Evolutionary conservation across 768 basidiomycete species (phyloP).

Genomic region (Psilocybe tampanensis): DNA sequence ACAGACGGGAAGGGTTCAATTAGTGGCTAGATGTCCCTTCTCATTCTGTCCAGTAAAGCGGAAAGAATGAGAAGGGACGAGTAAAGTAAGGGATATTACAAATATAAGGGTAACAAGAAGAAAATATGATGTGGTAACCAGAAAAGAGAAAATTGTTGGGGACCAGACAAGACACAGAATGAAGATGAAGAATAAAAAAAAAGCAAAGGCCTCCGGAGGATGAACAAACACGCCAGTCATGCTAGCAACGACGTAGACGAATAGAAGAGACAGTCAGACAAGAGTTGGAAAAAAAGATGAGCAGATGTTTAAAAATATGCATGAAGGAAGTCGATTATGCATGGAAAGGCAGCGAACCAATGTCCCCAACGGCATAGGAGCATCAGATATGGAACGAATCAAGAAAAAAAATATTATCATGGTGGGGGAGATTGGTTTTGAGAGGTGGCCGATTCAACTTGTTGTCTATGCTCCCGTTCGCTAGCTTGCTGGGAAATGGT

Average conservation of each 20-base stretch:
- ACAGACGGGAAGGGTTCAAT: conserved; percentile 18
- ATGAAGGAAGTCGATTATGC: conserved; percentile 7
- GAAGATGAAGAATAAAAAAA: conserved; percentile 9
- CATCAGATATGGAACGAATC: conserved; percentile 3
- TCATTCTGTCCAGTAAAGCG: conserved; percentile 12
- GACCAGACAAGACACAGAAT: conserved; percentile 8
- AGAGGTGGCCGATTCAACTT: conserved; percentile 28
- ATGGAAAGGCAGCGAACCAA: conserved; percentile 12
- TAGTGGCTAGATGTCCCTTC: conserved; percentile 17
- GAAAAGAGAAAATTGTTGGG: conserved; percentile 14
- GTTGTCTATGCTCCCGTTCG: conserved; percentile 62
- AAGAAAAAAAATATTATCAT: conserved; percentile 11
- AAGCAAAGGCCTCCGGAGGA: conserved; percentile 24
- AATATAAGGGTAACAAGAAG: conserved; percentile 12
- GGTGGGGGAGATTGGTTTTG: conserved; percentile 27
- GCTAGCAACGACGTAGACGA: conserved; percentile 15
- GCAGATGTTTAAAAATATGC: conserved; percentile 12
- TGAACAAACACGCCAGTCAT: conserved; percentile 19
- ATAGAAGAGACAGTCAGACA: conserved; percentile 16
- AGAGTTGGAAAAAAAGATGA: neutral
- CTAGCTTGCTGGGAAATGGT: conserved; percentile 82
- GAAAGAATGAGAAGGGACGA: conserved; percentile 11
- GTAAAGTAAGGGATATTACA: conserved; percentile 24
- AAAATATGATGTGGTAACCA: conserved; percentile 12
- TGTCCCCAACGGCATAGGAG: conserved; percentile 12